These are phyloP conservation scores for Cercospora janseana DNA, from an alignment of 2,329 filamentous ascomycete species.

Conservation along the genomic window DNA sequence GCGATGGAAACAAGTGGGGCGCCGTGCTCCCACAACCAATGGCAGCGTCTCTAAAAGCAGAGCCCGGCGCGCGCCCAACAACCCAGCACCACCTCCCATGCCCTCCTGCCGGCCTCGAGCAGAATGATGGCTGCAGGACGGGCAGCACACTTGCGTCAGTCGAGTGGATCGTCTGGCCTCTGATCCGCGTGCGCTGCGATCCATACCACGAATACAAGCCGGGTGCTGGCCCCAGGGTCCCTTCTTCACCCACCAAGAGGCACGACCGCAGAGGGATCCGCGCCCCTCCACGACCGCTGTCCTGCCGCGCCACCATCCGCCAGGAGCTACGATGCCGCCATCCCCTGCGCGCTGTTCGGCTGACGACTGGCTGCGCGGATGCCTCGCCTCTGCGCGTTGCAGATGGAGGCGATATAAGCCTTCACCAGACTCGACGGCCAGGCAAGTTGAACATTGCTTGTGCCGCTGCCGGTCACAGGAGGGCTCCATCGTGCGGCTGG, in stretches of 20 bases:
- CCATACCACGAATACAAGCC: slow-evolving; percentile 11
- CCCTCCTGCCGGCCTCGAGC: too few relatives aligned
- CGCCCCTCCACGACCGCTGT: neutral
- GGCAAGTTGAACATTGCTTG: neutral
- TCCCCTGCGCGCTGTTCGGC: neutral
- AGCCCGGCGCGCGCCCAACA: neutral
- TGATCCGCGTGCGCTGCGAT: neutral
- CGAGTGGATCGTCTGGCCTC: slow-evolving; percentile 1
- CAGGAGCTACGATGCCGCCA: slow-evolving; percentile 2
- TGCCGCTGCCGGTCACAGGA: neutral
- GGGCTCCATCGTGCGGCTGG: neutral
- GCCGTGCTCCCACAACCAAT: too few relatives aligned
- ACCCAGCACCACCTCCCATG: neutral
- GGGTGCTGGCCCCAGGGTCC: slow-evolving; percentile 8
- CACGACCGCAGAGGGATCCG: too few relatives aligned
- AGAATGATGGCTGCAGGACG: too few relatives aligned
- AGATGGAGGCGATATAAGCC: neutral
- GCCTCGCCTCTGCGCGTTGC: slow-evolving; percentile 11
- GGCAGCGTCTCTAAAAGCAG: too few relatives aligned
- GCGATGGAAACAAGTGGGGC: slow-evolving; percentile 1
- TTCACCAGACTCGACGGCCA: neutral
- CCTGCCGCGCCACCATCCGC: slow-evolving; percentile 11
- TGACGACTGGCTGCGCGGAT: neutral
- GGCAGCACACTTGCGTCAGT: too few relatives aligned
- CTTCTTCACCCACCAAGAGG: neutral